Evolutionary conservation across 768 basidiomycete species (phyloP).

Genomic region (Boletus pseudopeckii): DNA sequence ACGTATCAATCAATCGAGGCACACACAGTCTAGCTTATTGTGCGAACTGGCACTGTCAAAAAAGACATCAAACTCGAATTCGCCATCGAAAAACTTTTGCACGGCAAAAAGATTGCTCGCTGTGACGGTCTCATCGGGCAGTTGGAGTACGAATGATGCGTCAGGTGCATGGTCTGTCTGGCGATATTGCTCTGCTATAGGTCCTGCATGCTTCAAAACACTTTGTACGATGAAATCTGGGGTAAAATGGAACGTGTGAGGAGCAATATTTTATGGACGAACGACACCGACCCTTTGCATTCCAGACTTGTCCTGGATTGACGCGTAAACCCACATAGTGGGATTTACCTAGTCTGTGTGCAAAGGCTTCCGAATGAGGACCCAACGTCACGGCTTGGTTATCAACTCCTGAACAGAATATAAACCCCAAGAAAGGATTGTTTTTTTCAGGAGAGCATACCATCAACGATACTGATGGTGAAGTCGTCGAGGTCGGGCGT

Average conservation of each 20-base stretch:
- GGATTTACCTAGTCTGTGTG: conserved; percentile 63
- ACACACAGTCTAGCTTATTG: conserved; percentile 63
- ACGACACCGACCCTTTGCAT: conserved; percentile 63
- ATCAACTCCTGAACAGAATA: conserved; percentile 45
- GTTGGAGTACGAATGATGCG: conserved; percentile 72
- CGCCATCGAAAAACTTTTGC: conserved; percentile 81
- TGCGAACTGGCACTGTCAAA: conserved; percentile 75
- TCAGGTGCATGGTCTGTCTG: conserved; percentile 54
- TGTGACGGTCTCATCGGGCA: conserved; percentile 69
- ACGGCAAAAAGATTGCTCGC: conserved; percentile 82
- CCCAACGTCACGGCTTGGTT: conserved; percentile 57
- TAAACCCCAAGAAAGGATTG: conserved; percentile 1
- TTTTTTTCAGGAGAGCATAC: conserved; percentile 37
- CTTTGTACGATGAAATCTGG: conserved; percentile 63
- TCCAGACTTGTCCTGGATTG: conserved; percentile 69
- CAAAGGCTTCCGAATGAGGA: conserved; percentile 53
- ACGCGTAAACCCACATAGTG: conserved; percentile 64
- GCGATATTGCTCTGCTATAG: conserved; percentile 52
- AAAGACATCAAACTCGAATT: conserved; percentile 86
- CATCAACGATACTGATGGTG: conserved; percentile 72
- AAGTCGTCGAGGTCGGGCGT: conserved; percentile 83
- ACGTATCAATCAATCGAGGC: background rate
- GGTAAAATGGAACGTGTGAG: background rate
- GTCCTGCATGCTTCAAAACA: conserved; percentile 55
- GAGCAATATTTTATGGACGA: background rate